phyloP scores from a whole-genome alignment of 805 yeast species.

The Myxozyma vanderwaltii region DNA sequence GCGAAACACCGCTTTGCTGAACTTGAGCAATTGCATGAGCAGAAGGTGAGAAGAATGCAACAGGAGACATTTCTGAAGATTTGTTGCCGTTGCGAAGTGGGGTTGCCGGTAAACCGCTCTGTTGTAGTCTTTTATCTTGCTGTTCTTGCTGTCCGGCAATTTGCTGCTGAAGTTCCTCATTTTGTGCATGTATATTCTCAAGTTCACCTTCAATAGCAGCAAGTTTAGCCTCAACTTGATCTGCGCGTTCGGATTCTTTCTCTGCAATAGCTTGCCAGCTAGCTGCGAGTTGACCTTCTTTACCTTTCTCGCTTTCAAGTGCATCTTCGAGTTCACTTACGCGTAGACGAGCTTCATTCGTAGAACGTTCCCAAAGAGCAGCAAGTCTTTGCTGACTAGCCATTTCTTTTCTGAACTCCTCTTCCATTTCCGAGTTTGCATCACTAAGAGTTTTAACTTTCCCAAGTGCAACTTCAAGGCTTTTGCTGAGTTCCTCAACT shows the following conservation, averaged over 20 bases:
- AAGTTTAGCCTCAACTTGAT: conserved; percentile 46
- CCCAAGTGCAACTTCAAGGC: conserved; percentile 49
- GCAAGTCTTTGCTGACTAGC: conserved; percentile 62
- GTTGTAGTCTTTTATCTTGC: conserved; percentile 9
- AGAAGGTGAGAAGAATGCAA: conserved; percentile 52
- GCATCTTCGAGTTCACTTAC: conserved; percentile 56
- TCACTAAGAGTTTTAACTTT: conserved; percentile 54
- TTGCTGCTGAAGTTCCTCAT: conserved; percentile 14
- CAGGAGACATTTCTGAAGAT: conserved; percentile 12
- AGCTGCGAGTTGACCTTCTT: conserved; percentile 45
- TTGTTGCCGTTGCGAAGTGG: conserved; percentile 22
- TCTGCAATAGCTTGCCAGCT: conserved; percentile 46
- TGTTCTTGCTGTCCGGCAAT: conserved; percentile 1
- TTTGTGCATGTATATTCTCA: conserved; percentile 35
- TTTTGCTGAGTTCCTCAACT: conserved; percentile 44
- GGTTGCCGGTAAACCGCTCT: conserved; percentile 24
- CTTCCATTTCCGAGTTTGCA: conserved; percentile 48
- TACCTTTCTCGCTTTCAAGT: conserved; percentile 47
- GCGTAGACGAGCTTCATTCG: conserved; percentile 55
- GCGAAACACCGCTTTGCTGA: conserved; percentile 54
- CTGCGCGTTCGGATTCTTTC: conserved; percentile 44
- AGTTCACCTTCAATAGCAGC: conserved; percentile 50
- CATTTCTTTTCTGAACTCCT: conserved; percentile 59
- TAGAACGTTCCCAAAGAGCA: conserved; percentile 57
- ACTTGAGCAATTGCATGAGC: conserved; percentile 57